phyloP scores from a whole-genome alignment of 1,284 basidiomycete genomes.

The Melampsora larici-populina region DNA sequence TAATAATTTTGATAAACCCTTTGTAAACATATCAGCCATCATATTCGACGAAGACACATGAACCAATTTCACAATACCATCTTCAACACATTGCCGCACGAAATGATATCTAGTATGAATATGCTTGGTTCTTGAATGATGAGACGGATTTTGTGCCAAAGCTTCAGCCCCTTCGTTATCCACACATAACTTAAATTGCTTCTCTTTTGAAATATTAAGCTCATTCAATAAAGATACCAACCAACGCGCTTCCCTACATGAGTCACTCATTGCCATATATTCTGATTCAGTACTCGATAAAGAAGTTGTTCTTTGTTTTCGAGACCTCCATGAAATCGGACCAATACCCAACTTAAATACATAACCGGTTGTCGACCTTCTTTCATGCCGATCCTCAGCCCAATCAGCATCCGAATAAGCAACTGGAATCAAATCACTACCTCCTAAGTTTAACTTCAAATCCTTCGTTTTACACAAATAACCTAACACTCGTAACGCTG shows the following conservation, averaged over 20 bases:
- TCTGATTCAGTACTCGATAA: no score
- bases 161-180: slow-evolving; percentile 1
- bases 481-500: background rate
- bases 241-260: no score
- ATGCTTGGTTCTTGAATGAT: slow-evolving; percentile 12
- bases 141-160: background rate
- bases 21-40: background rate
- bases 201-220: no score
- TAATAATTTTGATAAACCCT: background rate
- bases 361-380: background rate
- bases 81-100: slow-evolving; percentile 2
- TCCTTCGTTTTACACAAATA: background rate
- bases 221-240: no score
- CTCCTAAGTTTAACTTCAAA: background rate
- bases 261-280: no score
- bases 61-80: slow-evolving; percentile 42
- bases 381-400: background rate
- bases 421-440: background rate
- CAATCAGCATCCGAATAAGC: slow-evolving; percentile 17
- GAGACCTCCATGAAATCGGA: background rate
- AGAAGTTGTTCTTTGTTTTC: background rate
- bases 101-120: slow-evolving; percentile 29
- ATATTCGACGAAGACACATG: background rate
- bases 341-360: background rate
- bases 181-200: no score